Conservation (phyloP, 208 protist species). For the Trypanosoma cruzi region DNA sequence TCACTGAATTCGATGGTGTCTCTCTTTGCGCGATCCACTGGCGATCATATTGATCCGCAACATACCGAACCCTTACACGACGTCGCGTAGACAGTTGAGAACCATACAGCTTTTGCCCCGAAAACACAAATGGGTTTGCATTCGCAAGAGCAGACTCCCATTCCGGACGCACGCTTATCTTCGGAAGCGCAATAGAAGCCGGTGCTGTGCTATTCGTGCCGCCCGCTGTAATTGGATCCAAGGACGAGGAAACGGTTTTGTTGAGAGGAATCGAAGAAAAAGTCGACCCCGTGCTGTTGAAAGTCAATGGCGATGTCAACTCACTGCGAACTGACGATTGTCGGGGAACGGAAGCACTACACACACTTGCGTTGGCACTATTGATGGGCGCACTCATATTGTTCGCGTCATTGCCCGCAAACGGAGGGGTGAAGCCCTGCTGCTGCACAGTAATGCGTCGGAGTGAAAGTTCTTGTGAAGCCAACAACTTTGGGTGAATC, state of each 20-base stretch:
- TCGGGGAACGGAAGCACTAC: constrained; percentile 16
- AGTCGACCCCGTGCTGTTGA: neutral
- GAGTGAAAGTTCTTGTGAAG: constrained; percentile 68
- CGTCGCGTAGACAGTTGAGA: constrained; percentile 17
- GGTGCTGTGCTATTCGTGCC: constrained; percentile 38
- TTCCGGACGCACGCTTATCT: constrained; percentile 41
- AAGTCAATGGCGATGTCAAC: neutral
- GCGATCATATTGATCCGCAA: constrained; percentile 64
- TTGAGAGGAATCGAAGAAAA: neutral
- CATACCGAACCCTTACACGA: constrained; percentile 37
- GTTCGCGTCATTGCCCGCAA: neutral
- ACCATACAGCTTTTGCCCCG: constrained; percentile 28
- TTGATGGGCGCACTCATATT: neutral
- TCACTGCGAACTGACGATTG: constrained; percentile 12
- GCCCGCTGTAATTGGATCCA: constrained; percentile 2
- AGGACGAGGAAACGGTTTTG: neutral
- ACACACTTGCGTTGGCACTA: neutral
- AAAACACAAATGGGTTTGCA: constrained; percentile 41
- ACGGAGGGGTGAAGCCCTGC: constrained; percentile 35
- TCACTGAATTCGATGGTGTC: constrained; percentile 27
- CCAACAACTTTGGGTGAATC: constrained; percentile 54
- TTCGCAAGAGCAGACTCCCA: constrained; percentile 47
- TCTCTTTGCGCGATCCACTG: constrained; percentile 51
- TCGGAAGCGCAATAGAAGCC: constrained; percentile 60
- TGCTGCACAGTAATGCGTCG: constrained; percentile 55